Conservation (phyloP, 495 filamentous ascomycete genomes). For the Tetracladium marchalianum region DNA sequence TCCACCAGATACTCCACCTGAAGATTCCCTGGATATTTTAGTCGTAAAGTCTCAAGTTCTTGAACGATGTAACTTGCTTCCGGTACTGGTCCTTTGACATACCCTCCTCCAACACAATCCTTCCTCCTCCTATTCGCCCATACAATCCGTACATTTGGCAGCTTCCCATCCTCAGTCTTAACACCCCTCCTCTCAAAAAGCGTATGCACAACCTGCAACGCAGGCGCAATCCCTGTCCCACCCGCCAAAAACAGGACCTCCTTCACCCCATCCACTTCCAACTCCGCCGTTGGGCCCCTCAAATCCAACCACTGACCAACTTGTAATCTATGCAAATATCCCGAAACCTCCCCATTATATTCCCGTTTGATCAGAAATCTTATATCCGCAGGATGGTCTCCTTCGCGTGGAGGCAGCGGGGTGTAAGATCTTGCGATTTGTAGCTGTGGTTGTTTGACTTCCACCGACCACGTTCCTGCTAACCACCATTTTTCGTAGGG, state of each 20-base stretch:
- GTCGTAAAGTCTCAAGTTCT: slow-evolving; percentile 50
- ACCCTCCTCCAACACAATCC: slow-evolving; percentile 43
- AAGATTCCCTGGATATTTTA: slow-evolving; percentile 43
- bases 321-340: slow-evolving; percentile 45
- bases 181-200: slow-evolving; percentile 32
- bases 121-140: slow-evolving; percentile 56
- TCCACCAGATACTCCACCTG: slow-evolving; percentile 68
- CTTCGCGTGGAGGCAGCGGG: slow-evolving; percentile 52
- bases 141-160: slow-evolving; percentile 42
- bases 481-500: slow-evolving; percentile 43
- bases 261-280: slow-evolving; percentile 33
- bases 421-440: slow-evolving; percentile 88
- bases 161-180: slow-evolving; percentile 11
- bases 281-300: slow-evolving; percentile 69
- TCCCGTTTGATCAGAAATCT: slow-evolving; percentile 46
- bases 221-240: slow-evolving; percentile 88
- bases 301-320: slow-evolving; percentile 57
- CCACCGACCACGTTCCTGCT: slow-evolving; percentile 68
- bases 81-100: slow-evolving; percentile 16
- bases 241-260: slow-evolving; percentile 77
- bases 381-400: slow-evolving; percentile 26
- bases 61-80: slow-evolving; percentile 36
- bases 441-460: slow-evolving; percentile 87
- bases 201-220: slow-evolving; percentile 63
- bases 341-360: slow-evolving; percentile 43